A percentile compares a stretch with the other conserved stretches of the same genome.
phyloP scores from a whole-genome alignment of 345 rosid species.

The Hibiscus trionum region DNA sequence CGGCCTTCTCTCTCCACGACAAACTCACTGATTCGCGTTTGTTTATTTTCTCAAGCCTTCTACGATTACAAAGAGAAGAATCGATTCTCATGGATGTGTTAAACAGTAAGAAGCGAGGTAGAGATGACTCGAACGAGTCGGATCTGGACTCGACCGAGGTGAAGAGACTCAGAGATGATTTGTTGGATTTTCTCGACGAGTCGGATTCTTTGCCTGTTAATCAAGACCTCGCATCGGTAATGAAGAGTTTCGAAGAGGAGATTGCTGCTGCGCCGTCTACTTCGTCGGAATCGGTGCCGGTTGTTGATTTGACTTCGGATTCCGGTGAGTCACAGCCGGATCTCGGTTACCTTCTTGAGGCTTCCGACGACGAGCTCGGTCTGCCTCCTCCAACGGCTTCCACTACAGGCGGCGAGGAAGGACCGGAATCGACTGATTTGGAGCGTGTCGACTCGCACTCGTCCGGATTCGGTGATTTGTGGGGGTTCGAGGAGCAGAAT shows the following conservation, averaged over 20 bases:
- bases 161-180: slow-evolving; percentile 55
- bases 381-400: slow-evolving; percentile 49
- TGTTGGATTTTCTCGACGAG: slow-evolving; percentile 51
- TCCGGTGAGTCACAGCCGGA: slow-evolving; percentile 39
- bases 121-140: slow-evolving; percentile 32
- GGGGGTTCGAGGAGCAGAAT: slow-evolving; percentile 39
- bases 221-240: slow-evolving; percentile 65
- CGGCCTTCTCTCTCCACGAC: slow-evolving; percentile 20
- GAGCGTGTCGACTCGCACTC: slow-evolving; percentile 27
- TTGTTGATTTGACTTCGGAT: slow-evolving; percentile 14
- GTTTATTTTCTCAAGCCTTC: background rate
- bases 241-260: slow-evolving; percentile 67
- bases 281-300: slow-evolving; percentile 5
- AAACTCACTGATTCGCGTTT: background rate
- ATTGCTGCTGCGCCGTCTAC: slow-evolving; percentile 15
- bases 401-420: slow-evolving; percentile 15
- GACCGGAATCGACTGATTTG: slow-evolving; percentile 21
- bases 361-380: slow-evolving; percentile 94
- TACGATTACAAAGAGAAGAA: background rate
- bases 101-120: slow-evolving; percentile 34
- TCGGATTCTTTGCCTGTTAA: slow-evolving; percentile 26
- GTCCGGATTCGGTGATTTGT: slow-evolving; percentile 23
- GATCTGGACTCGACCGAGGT: slow-evolving; percentile 34
- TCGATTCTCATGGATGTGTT: slow-evolving; percentile 27
- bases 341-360: slow-evolving; percentile 68